These are phyloP conservation scores for Penicillium waksmanii DNA, from an alignment of 495 filamentous ascomycete genomes.

Conservation along the genomic window DNA sequence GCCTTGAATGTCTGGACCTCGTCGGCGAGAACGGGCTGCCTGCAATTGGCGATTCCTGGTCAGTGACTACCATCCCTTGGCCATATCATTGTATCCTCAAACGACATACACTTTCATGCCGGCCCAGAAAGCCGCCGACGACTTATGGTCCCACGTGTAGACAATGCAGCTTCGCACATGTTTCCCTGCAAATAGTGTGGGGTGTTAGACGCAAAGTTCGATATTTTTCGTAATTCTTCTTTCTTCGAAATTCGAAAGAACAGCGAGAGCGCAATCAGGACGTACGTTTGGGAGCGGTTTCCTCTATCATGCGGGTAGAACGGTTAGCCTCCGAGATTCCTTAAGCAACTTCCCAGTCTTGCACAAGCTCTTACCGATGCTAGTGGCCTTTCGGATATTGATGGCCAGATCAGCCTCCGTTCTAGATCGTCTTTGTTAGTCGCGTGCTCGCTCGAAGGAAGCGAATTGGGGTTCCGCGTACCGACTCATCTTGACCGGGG, in stretches of 20 bases:
- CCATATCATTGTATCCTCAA: neutral
- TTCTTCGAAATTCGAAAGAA: neutral
- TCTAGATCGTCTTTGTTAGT: constrained; percentile 49
- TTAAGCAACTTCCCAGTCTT: constrained; percentile 2
- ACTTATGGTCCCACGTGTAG: constrained; percentile 99
- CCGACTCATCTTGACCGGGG: constrained; percentile 48
- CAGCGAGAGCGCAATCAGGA: constrained; percentile 4
- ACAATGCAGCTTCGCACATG: constrained; percentile 98
- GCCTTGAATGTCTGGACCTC: constrained; percentile 95
- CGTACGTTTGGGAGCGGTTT: constrained; percentile 91
- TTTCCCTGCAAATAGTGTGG: constrained; percentile 60
- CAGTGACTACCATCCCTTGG: constrained; percentile 4
- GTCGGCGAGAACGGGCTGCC: constrained; percentile 93
- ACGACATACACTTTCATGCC: constrained; percentile 92
- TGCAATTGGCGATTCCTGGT: constrained; percentile 35
- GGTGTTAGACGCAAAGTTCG: constrained; percentile 9
- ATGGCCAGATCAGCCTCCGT: constrained; percentile 92
- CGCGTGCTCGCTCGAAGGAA: constrained; percentile 3
- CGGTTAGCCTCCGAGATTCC: neutral
- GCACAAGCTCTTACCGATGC: constrained; percentile 59
- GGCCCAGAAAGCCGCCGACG: constrained; percentile 92
- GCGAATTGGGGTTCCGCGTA: constrained; percentile 29
- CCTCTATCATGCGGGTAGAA: constrained; percentile 56
- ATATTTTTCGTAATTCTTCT: neutral
- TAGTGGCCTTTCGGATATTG: constrained; percentile 97